A percentile compares a stretch with the other conserved stretches of the same genome.
Evolutionary conservation across 768 basidiomycete genomes (phyloP).

Genomic region (Tremella fuciformis): DNA sequence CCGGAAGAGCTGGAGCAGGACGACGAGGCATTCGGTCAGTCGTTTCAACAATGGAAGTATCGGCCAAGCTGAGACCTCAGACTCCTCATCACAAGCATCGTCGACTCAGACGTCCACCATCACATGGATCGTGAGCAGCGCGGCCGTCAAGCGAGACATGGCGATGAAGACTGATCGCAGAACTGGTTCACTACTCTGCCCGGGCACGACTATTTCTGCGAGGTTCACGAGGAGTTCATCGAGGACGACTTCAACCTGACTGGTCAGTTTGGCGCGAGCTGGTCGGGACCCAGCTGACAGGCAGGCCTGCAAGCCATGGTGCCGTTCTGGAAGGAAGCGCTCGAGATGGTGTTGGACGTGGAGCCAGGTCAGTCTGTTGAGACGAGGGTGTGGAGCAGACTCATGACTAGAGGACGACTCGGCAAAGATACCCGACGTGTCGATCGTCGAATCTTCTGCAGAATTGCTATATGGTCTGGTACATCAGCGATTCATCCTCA

Average conservation of each 20-base stretch:
- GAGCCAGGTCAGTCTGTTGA: conserved; percentile 74
- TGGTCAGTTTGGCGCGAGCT: conserved; percentile 54
- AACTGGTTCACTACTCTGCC: conserved; percentile 51
- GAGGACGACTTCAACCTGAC: conserved; percentile 99
- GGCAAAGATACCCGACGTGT: conserved; percentile 94
- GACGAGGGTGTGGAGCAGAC: neutral
- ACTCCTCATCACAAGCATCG: conserved; percentile 47
- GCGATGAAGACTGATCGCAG: conserved; percentile 28
- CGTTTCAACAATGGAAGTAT: neutral
- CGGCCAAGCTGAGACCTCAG: conserved; percentile 19
- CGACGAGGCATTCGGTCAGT: conserved; percentile 28
- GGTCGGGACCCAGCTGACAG: neutral
- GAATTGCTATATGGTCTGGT: conserved; percentile 96
- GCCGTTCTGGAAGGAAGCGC: conserved; percentile 99
- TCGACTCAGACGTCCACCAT: conserved; percentile 51
- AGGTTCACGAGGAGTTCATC: conserved; percentile 97
- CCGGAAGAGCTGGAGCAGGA: conserved; percentile 36
- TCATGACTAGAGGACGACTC: conserved; percentile 66
- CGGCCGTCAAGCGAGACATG: neutral
- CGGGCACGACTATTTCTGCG: conserved; percentile 91
- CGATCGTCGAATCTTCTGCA: conserved; percentile 95
- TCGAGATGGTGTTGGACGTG: conserved; percentile 99
- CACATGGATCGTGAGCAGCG: conserved; percentile 49
- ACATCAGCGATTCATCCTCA: conserved; percentile 95
- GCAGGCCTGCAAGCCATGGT: conserved; percentile 59